phyloP scores from a whole-genome alignment of 2,329 filamentous ascomycete species.

The Tolypocladium guangdongense region DNA sequence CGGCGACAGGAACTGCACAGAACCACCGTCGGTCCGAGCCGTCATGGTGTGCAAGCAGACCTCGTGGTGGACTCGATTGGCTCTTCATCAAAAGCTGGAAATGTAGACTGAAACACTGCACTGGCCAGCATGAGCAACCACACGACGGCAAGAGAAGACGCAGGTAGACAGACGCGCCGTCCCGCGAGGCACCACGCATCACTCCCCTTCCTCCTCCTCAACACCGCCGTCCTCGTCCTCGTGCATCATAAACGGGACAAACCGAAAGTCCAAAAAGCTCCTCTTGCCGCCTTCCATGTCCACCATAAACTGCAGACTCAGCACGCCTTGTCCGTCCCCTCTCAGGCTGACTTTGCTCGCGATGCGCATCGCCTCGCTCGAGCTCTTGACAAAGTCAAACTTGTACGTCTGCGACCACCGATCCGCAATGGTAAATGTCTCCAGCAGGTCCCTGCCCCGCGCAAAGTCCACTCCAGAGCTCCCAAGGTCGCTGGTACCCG shows the following conservation, averaged over 20 bases:
- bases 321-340: conserved; percentile 76
- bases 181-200: background rate
- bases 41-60: background rate
- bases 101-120: background rate
- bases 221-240: conserved; percentile 29
- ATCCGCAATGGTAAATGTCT: conserved; percentile 58
- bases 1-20: background rate
- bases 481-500: conserved; percentile 46
- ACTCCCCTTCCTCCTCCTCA: background rate
- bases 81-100: background rate
- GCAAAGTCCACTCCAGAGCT: conserved; percentile 57
- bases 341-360: conserved; percentile 88
- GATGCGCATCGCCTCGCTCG: conserved; percentile 82
- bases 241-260: conserved; percentile 60
- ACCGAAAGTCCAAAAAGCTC: conserved; percentile 74
- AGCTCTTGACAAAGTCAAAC: conserved; percentile 76
- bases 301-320: conserved; percentile 95
- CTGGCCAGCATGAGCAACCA: too few species aligned
- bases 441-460: conserved; percentile 54
- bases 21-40: background rate
- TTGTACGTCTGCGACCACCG: conserved; percentile 66
- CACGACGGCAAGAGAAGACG: too few species aligned
- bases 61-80: too few species aligned
- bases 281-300: conserved; percentile 62
- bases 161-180: background rate